A percentile compares a stretch with the other conserved stretches of the same genome.
Conservation (phyloP, 2,329 filamentous ascomycete genomes). For the Fusarium anthophilum region DNA sequence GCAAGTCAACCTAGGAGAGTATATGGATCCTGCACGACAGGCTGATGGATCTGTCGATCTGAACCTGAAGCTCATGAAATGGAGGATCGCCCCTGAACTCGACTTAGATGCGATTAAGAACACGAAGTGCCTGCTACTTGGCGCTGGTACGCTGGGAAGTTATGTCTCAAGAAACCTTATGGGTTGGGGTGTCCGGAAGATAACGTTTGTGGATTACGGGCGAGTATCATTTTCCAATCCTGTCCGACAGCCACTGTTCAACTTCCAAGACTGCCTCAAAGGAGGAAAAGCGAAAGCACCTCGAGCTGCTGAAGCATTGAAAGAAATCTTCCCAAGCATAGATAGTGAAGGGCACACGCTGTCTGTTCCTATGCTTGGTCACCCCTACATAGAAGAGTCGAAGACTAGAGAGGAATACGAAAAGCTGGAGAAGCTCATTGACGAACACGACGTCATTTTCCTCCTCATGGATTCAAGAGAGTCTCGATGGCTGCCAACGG, state of each 20-base stretch:
- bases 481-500: conserved; percentile 92
- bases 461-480: conserved; percentile 97
- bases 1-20: conserved; percentile 84
- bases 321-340: conserved; percentile 90
- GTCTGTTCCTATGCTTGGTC: conserved; percentile 94
- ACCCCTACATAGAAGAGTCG: conserved; percentile 79
- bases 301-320: conserved; percentile 81
- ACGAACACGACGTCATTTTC: conserved; percentile 91
- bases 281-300: conserved; percentile 87
- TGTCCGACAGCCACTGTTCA: conserved; percentile 91
- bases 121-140: conserved; percentile 88
- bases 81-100: conserved; percentile 90
- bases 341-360: conserved; percentile 82
- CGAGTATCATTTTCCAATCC: conserved; percentile 96
- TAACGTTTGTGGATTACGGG: conserved; percentile 95
- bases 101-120: conserved; percentile 89
- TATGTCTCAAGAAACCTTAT: conserved; percentile 93
- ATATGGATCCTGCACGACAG: conserved; percentile 88
- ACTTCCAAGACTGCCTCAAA: conserved; percentile 86
- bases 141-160: conserved; percentile 90
- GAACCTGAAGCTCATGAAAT: conserved; percentile 98
- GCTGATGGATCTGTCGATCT: conserved; percentile 96
- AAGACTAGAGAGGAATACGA: conserved; percentile 79
- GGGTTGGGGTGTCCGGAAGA: conserved; percentile 94
- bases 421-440: conserved; percentile 76